Conservation (phyloP, 2,329 filamentous ascomycete genomes). For the Ophiostoma angusticollis region DNA sequence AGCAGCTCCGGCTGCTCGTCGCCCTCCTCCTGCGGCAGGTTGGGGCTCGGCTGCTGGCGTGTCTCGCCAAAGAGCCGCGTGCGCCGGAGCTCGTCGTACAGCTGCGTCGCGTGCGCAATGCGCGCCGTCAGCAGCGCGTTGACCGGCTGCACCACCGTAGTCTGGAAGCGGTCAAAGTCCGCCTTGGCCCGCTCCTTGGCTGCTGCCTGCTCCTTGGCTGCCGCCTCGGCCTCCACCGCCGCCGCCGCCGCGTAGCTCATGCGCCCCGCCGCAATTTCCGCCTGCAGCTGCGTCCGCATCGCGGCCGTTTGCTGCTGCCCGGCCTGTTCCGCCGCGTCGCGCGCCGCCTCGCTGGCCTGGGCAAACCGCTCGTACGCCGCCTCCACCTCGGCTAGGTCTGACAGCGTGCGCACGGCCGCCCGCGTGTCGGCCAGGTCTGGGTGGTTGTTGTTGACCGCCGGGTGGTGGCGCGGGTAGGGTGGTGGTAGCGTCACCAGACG, state of each 20-base stretch:
- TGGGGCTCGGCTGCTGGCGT: constrained; percentile 52
- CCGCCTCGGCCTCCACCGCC: constrained; percentile 66
- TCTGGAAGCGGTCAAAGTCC: constrained; percentile 77
- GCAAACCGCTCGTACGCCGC: constrained; percentile 51
- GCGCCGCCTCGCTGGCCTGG: constrained; percentile 42
- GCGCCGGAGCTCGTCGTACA: constrained; percentile 64
- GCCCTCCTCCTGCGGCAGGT: constrained; percentile 84
- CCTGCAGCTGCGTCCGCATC: constrained; percentile 63
- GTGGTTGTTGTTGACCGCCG: constrained; percentile 91
- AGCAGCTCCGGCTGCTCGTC: constrained; percentile 89
- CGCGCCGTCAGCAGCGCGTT: constrained; percentile 68
- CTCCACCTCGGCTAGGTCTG: constrained; percentile 60
- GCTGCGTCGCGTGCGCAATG: constrained; percentile 57
- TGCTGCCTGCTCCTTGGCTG: constrained; percentile 58
- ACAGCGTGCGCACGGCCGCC: constrained; percentile 57
- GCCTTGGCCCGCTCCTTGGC: constrained; percentile 62
- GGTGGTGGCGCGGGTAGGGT: constrained; percentile 86
- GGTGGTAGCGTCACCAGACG: constrained; percentile 85
- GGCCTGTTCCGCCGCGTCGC: constrained; percentile 40
- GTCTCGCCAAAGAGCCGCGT: constrained; percentile 62
- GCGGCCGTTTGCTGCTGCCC: constrained; percentile 44
- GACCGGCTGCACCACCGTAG: constrained; percentile 67
- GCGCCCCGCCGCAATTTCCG: constrained; percentile 62
- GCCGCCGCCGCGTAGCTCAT: constrained; percentile 77
- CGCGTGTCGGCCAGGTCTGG: constrained; percentile 74